Percentiles rank a stretch among this genome's conserved stretches.
Conservation (phyloP, 2,329 filamentous ascomycete species). For the Colletotrichum sp. region DNA sequence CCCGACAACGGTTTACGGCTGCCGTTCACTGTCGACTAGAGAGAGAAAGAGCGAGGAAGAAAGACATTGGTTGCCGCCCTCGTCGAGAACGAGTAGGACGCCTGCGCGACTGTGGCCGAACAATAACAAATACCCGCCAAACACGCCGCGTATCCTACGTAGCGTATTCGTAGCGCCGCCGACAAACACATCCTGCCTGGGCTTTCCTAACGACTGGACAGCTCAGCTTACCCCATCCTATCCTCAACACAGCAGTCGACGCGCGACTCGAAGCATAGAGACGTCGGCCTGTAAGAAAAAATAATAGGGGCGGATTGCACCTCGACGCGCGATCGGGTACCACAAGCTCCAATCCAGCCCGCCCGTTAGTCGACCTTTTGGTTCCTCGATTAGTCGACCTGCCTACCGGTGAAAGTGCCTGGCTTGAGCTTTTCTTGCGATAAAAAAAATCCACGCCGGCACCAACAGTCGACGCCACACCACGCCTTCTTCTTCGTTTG, state of each 20-base stretch:
- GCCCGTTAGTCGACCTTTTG: not conserved
- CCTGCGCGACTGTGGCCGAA: not conserved
- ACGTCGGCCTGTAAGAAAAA: not conserved
- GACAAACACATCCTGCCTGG: not conserved
- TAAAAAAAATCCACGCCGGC: not conserved
- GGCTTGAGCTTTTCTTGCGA: not conserved
- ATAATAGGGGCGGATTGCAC: conserved; percentile 16
- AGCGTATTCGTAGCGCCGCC: not conserved
- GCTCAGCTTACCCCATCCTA: not conserved
- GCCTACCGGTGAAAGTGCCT: not conserved
- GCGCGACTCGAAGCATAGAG: not conserved
- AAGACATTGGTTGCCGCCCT: not conserved
- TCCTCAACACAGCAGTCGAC: not conserved
- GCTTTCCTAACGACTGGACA: not conserved
- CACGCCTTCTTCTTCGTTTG: not conserved
- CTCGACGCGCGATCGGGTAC: conserved; percentile 10
- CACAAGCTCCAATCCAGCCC: not conserved
- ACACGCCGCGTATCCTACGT: not conserved
- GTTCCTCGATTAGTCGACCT: not conserved
- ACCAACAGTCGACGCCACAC: conserved; percentile 13
- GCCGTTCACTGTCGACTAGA: conserved; percentile 3
- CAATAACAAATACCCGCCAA: not conserved
- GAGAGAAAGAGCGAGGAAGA: not conserved
- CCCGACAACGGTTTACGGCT: conserved; percentile 1
- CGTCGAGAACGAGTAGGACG: not conserved